Percentiles rank a stretch among this genome's conserved stretches.
Conservation (phyloP, 345 rosid genomes). For the Pelargonium nanum region DNA sequence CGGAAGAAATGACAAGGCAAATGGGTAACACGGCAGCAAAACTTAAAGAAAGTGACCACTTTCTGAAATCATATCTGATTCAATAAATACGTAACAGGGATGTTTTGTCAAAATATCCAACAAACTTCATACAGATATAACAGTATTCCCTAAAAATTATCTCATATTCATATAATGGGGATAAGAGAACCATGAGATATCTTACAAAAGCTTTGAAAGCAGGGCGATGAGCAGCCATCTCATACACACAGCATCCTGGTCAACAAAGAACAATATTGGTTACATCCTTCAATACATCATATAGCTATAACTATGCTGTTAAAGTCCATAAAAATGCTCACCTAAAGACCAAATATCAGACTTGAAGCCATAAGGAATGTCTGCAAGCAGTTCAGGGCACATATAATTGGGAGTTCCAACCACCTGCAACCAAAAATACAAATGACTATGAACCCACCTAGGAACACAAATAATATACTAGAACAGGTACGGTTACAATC, state of each 20-base stretch:
- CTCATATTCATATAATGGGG: neutral
- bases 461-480: conserved; percentile 3
- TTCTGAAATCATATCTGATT: neutral
- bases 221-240: conserved; percentile 97
- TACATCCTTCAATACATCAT: neutral
- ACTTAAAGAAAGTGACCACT: neutral
- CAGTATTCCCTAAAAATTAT: neutral
- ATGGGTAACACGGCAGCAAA: neutral
- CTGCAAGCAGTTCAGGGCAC: conserved; percentile 98
- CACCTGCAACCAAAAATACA: conserved; percentile 41
- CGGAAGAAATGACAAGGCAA: conserved; percentile 2
- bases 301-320: conserved; percentile 1
- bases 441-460: conserved; percentile 8
- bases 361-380: conserved; percentile 96
- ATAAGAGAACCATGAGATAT: conserved; percentile 12
- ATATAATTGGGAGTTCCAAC: conserved; percentile 99
- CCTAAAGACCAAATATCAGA: conserved; percentile 99
- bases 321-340: conserved; percentile 19
- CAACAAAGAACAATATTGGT: conserved; percentile 23
- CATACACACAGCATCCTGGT: conserved; percentile 95
- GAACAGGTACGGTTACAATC: neutral
- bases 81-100: too few species aligned
- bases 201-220: conserved; percentile 99
- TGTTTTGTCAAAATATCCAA: too few species aligned
- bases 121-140: neutral